Conservation (phyloP, 345 rosid species). For the Murraya paniculata region DNA sequence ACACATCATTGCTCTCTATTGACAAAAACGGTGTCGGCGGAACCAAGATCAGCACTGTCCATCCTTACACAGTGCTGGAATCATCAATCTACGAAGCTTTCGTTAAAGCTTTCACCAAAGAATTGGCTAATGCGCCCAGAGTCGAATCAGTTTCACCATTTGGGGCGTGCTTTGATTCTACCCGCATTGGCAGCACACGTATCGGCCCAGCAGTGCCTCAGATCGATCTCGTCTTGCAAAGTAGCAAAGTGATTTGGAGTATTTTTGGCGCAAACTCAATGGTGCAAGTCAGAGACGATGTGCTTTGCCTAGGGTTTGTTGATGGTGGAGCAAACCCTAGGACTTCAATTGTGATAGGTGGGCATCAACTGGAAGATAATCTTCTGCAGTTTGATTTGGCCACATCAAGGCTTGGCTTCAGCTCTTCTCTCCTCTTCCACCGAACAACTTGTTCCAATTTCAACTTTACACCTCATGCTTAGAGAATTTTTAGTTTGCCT, state of each 20-base stretch:
- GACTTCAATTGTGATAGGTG: conserved; percentile 18
- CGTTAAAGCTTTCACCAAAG: conserved; percentile 15
- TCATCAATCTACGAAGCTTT: conserved; percentile 8
- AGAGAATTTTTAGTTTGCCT: background rate
- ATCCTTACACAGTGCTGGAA: conserved; percentile 13
- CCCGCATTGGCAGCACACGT: background rate
- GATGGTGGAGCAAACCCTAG: conserved; percentile 2
- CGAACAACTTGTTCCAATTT: conserved; percentile 5
- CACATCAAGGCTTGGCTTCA: background rate
- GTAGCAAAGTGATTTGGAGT: conserved; percentile 15
- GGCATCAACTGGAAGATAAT: conserved; percentile 16
- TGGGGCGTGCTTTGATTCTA: conserved; percentile 11
- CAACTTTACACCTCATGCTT: background rate
- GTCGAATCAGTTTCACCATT: conserved; percentile 17
- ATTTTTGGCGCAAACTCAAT: conserved; percentile 26
- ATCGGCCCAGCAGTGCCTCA: conserved; percentile 21
- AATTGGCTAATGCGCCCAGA: conserved; percentile 13
- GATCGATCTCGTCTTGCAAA: conserved; percentile 21
- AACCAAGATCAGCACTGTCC: background rate
- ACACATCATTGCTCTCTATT: background rate
- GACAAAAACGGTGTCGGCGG: background rate
- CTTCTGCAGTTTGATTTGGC: conserved; percentile 1
- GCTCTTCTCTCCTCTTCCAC: background rate
- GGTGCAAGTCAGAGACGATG: conserved; percentile 23
- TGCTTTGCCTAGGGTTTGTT: conserved; percentile 25